These are phyloP conservation scores for Ophioceras dolichostomum DNA, from an alignment of 2,329 filamentous ascomycete genomes.

Conservation along the genomic window DNA sequence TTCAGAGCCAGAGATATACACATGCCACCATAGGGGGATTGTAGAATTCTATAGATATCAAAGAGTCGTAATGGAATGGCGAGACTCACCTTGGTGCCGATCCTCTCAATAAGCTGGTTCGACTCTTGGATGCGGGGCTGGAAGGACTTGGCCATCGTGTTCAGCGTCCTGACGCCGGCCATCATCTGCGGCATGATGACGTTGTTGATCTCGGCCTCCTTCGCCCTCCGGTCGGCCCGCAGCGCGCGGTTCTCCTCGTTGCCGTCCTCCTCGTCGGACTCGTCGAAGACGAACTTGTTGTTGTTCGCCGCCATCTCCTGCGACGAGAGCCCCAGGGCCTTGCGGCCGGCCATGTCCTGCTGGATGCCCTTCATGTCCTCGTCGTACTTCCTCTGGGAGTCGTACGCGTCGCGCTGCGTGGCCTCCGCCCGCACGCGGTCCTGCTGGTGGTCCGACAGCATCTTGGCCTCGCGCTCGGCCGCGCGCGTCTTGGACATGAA, in stretches of 20 bases:
- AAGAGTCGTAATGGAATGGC: no score
- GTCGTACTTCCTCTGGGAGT: conserved; percentile 38
- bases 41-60: not conserved
- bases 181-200: conserved; percentile 50
- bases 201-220: conserved; percentile 39
- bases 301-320: conserved; percentile 18
- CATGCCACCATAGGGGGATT: no score
- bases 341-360: conserved; percentile 45
- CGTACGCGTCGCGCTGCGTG: conserved; percentile 41
- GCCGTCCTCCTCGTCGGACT: conserved; percentile 9
- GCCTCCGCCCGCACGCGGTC: conserved; percentile 55
- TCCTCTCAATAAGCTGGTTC: conserved; percentile 62
- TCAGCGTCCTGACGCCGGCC: conserved; percentile 56
- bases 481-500: conserved; percentile 60
- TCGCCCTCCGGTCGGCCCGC: conserved; percentile 5
- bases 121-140: conserved; percentile 66
- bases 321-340: conserved; percentile 11
- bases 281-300: conserved; percentile 10
- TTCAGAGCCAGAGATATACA: no score
- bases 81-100: conserved; percentile 62
- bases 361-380: conserved; percentile 29
- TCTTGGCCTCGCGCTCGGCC: conserved; percentile 51
- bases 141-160: conserved; percentile 61
- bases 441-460: conserved; percentile 55
- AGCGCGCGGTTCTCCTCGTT: conserved; percentile 6